Evolutionary conservation across 1,284 basidiomycete species (phyloP).

Genomic region (Agroathelia rolfsii): DNA sequence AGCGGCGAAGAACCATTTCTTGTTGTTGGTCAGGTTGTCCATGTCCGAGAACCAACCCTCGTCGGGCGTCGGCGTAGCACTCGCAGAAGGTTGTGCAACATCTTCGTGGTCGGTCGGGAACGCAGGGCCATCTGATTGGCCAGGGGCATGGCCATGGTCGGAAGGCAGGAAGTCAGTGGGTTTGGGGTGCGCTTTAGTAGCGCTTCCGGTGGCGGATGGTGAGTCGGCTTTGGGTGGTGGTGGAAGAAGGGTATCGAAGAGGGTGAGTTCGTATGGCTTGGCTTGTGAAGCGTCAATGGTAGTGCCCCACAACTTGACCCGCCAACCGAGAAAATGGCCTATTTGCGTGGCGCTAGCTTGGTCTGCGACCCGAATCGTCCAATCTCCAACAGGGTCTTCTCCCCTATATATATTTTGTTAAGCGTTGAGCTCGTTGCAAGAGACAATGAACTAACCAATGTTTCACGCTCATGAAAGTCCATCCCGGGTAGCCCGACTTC

Average conservation of each 20-base stretch:
- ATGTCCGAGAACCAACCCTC: conserved; percentile 85
- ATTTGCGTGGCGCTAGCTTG: conserved; percentile 44
- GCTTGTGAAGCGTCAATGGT: conserved; percentile 65
- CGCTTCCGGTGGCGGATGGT: conserved; percentile 24
- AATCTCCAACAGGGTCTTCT: conserved; percentile 87
- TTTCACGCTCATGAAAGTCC: conserved; percentile 98
- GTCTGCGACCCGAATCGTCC: conserved; percentile 85
- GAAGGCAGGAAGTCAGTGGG: conserved; percentile 84
- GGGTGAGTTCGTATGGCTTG: conserved; percentile 54
- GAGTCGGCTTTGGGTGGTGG: conserved; percentile 28
- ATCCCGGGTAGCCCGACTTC: conserved; percentile 74
- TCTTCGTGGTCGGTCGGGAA: conserved; percentile 31
- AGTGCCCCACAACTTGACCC: conserved; percentile 89
- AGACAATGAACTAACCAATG: conserved; percentile 72
- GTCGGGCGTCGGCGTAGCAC: conserved; percentile 51
- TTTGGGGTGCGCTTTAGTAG: conserved; percentile 63
- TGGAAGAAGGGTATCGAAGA: conserved; percentile 46
- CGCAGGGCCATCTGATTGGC: conserved; percentile 61
- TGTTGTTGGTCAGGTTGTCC: conserved; percentile 63
- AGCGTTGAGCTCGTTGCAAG: conserved; percentile 1
- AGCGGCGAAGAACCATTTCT: conserved; percentile 82
- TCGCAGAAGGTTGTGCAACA: conserved; percentile 22
- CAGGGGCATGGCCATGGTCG: conserved; percentile 66
- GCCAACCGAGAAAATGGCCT: conserved; percentile 88
- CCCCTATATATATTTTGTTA: conserved; percentile 59